Evolutionary conservation across 495 filamentous ascomycete species (phyloP).

Genomic region (Hypomontagnella monticulosa): DNA sequence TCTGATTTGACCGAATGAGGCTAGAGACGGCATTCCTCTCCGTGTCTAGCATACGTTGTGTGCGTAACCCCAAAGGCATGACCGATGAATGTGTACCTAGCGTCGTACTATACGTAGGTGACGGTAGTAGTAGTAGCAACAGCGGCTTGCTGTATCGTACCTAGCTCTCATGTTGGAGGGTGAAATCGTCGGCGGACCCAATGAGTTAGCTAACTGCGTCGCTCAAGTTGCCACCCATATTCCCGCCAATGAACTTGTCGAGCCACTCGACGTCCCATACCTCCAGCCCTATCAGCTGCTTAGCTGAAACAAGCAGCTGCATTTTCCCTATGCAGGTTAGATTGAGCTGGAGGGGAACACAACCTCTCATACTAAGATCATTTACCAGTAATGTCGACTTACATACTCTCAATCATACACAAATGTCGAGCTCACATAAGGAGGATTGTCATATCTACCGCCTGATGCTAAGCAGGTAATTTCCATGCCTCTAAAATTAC

Average conservation of each 20-base stretch:
- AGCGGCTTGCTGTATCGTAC: neutral
- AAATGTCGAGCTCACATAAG: neutral
- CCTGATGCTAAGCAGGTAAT: constrained; percentile 26
- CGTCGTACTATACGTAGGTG: neutral
- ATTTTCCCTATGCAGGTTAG: constrained; percentile 38
- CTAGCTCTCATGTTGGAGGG: constrained; percentile 15
- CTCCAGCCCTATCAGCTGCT: constrained; percentile 42
- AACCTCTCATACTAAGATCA: neutral
- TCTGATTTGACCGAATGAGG: constrained; percentile 12
- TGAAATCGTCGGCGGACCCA: constrained; percentile 14
- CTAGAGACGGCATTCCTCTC: constrained; percentile 2
- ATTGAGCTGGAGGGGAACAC: constrained; percentile 35
- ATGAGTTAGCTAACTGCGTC: constrained; percentile 11
- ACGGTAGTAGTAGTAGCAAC: neutral
- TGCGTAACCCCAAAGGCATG: constrained; percentile 31
- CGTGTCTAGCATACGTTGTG: constrained; percentile 23
- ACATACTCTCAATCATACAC: constrained; percentile 9
- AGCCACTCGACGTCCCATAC: constrained; percentile 12
- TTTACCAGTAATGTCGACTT: constrained; percentile 7
- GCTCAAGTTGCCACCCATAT: constrained; percentile 26
- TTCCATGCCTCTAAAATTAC: constrained; percentile 15
- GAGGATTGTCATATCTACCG: constrained; percentile 24
- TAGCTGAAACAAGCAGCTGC: constrained; percentile 42
- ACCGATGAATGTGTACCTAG: constrained; percentile 14
- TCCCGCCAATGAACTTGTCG: constrained; percentile 19